Evolutionary conservation across 2,329 filamentous ascomycete species (phyloP), one percentile per base, ranked within the genome.

Genomic region (Trichoderma polysporum): DNA sequence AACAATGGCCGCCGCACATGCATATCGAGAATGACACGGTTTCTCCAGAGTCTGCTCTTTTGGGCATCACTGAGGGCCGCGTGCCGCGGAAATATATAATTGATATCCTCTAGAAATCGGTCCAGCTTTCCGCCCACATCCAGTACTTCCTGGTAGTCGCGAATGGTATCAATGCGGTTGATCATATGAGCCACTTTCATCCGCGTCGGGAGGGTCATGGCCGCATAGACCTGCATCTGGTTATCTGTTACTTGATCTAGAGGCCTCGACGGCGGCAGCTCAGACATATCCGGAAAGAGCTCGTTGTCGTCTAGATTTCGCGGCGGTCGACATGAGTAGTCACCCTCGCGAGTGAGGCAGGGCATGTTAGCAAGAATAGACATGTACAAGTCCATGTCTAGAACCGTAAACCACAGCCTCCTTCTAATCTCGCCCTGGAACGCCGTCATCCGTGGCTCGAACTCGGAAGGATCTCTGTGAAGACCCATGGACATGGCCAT

Each of bases 401-500:
- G 75, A 47, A 87, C 82, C 3, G 84, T 85, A 59, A 81, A 86
- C 85, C 85, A 87, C 27, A 87, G 73, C 67, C 83, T 80, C n/a
- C 85, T 79, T 37, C 85, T 77, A 68, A 83, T 79, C 73, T 87
- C 85, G n/a, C 81, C 81, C 52, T 82, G 78, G 70, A 85, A 87
- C 0, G 83, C 78, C 5, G 79, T 77, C 60, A 87, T 81, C 33
- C 81, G 79, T 3, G 79, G 76, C 29, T 80, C 78, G 65, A 84
- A 86, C 69, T 87, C 85, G 15, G 82, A 82, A 2, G 85, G 84
- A 62, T 87, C 85, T 4, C 85, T 80, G 70, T 87, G 85, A 54
- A 87, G 76, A 3, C 85, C 85, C 84, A 87, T 86, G 2, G 82
- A 84, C 84, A 87, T 87, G 33, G 84, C 85, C 78, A 85, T 84